Base-by-base conservation (phyloP, 768 basidiomycete species). In the Kwoniella mangroviensis region DNA sequence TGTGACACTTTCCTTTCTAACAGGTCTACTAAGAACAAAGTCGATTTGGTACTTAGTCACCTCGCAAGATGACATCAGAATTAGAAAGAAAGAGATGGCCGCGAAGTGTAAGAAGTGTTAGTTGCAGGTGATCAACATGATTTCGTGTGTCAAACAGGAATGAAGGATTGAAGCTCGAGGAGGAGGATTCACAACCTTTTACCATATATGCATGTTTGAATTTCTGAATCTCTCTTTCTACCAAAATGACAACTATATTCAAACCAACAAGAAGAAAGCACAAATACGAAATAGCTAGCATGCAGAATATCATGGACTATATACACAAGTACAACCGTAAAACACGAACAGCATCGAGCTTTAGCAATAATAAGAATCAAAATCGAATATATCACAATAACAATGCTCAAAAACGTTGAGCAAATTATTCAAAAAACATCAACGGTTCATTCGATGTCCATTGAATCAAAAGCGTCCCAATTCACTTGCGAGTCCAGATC, bases 391-490 rank as follows among this genome's bases (percentile, higher is more conserved):
- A 17, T 54, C 4, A 24, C 57, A 13, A 41, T 40, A 55, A 19
- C 26, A 26, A 4, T 26, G 26, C 26, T 26, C 26, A 26, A 26
- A 26, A 26, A 26, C 26, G 4, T 26, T 26, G 26, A 26, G 26
- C 26, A 26, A 26, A 26, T 26, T 26, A 26, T 26, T 26, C 26
- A 26, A 26, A 26, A 26, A 26, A 26, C 2, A 26, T 2, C 26
- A 26, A 26, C 26, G 2, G 15, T 9, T 42, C 63, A 75, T 42
- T 79, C 78, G 13, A 76, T 67, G 24, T 75, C 75, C 78, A 77
- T 77, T 15, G 70, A 62, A 55, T 79, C 78, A 40, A 73, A 68
- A 19, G 55, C 71, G 5, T 69, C 73, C 73, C 72, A 73, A 59
- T 76, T 71, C 43, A 75, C 59, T 12, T 72, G 69, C 17, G 65